Evolutionary conservation across 2,329 filamentous ascomycete species (phyloP), one percentile per base, ranked within the genome.

Genomic region (Chaetomium strumarium): DNA sequence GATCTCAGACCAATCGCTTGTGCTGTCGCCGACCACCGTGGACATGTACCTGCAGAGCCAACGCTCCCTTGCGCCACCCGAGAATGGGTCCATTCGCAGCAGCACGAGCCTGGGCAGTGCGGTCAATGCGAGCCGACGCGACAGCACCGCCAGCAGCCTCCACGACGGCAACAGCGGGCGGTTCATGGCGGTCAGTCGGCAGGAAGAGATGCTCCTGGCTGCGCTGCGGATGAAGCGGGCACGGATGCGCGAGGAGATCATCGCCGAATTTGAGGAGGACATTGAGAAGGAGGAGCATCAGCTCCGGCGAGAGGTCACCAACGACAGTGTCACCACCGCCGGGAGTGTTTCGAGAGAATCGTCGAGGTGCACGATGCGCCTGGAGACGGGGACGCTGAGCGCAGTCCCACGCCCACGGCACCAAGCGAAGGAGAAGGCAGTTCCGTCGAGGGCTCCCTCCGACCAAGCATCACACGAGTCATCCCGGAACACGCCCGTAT

Each of bases 131-230:
- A 48, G 45, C 3, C 55, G 59, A 1, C 56, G 57, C 19, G 54
- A 54, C 24, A 60, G 58, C 45, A 43, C 56, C 3, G 36, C 50
- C 36, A 60, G 54, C 59, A 62, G 61, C 48, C 42, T 59, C 36
- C 58, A 56, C 34, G 68, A 64, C 42, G 55, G 55, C 20, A 60
- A 63, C 42, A 69, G 68, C 39, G 69, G 67, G 13, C 73, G 78
- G 1, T 68, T 81, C 50, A 81, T 82, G 74, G 76, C 78, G 1
- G 77, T 83, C 16, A 81, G 78, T 0, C 72, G 70, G 4, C 78
- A 81, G 55, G 79, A 83, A 55, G 77, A 82, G 64, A 75, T 80
- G 71, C 69, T 83, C 0, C 68, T 83, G 4, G 75, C 79, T 2
- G 79, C 79, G 2, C 69, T 83, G 39, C 72, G 79, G 9, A 72